Percentiles rank a stretch among this genome's conserved stretches.
Evolutionary conservation across 2,329 filamentous ascomycete species (phyloP).

Genomic region (Fusarium ramigenum): DNA sequence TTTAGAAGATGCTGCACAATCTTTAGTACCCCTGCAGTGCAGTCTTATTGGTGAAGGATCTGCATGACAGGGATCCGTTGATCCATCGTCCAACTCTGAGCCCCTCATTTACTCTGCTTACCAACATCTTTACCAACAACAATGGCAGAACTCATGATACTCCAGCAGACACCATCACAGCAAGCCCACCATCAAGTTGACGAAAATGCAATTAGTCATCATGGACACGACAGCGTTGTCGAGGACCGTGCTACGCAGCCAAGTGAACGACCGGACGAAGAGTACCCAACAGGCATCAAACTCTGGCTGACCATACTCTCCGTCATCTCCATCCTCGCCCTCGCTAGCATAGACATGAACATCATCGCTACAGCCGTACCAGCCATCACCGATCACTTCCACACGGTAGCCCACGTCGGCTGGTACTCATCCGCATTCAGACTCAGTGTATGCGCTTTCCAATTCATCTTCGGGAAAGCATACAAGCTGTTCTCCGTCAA

Average conservation of each 20-base stretch:
- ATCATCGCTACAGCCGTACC: conserved; percentile 41
- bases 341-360: conserved; percentile 38
- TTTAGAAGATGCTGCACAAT: not conserved
- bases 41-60: not conserved
- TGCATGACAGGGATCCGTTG: not conserved
- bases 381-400: conserved; percentile 40
- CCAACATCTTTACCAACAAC: not conserved
- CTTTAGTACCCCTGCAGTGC: too few species aligned
- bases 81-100: not conserved
- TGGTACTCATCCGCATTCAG: conserved; percentile 45
- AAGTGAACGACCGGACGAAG: accelerated
- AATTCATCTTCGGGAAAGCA: conserved; percentile 27
- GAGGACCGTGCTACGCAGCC: accelerated
- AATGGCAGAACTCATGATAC: not conserved
- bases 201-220: accelerated
- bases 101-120: not conserved
- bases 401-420: conserved; percentile 34
- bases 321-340: not conserved
- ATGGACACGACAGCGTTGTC: accelerated
- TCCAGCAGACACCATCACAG: accelerated
- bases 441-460: conserved; percentile 54
- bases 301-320: conserved; percentile 20
- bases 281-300: not conserved
- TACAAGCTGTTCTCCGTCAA: conserved; percentile 20
- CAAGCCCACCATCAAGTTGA: accelerated